A percentile compares a stretch with the other conserved stretches of the same genome.
Evolutionary conservation across 139 green algal species (phyloP).

Genomic region (Axilococcus clingmanii): DNA sequence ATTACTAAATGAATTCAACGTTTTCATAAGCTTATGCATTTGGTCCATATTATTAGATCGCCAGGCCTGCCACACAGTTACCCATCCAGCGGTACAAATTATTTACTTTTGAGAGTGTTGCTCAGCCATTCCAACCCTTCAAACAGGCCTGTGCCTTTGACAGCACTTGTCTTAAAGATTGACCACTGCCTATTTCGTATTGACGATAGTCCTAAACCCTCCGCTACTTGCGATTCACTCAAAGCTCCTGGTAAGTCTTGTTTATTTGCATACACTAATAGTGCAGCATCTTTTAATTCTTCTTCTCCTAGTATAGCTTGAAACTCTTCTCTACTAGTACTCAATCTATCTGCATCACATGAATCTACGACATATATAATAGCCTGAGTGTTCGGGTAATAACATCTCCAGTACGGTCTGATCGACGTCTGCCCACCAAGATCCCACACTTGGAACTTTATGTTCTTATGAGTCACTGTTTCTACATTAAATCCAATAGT

Average conservation of each 20-base stretch:
- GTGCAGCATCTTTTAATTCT: constrained; percentile 84
- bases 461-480: constrained; percentile 99
- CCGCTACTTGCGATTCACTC: constrained; percentile 80
- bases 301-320: constrained; percentile 96
- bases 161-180: constrained; percentile 93
- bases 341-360: constrained; percentile 86
- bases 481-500: constrained; percentile 99
- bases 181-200: constrained; percentile 92
- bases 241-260: constrained; percentile 91
- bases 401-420: constrained; percentile 98
- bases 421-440: constrained; percentile 86
- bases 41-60: constrained; percentile 1
- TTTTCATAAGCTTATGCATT: too few species aligned
- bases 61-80: neutral
- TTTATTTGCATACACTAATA: constrained; percentile 99
- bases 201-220: constrained; percentile 78
- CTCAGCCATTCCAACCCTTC: constrained; percentile 92
- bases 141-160: constrained; percentile 93
- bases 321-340: constrained; percentile 80
- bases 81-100: neutral
- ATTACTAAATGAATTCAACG: constrained; percentile 3
- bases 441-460: constrained; percentile 94
- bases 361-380: constrained; percentile 99
- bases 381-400: constrained; percentile 87
- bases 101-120: constrained; percentile 40